A percentile compares a stretch with the other conserved stretches of the same genome.
These are phyloP conservation scores for Ambrosia hybrid DNA, from an alignment of 140 eudicot genomes.

Conservation along the genomic window DNA sequence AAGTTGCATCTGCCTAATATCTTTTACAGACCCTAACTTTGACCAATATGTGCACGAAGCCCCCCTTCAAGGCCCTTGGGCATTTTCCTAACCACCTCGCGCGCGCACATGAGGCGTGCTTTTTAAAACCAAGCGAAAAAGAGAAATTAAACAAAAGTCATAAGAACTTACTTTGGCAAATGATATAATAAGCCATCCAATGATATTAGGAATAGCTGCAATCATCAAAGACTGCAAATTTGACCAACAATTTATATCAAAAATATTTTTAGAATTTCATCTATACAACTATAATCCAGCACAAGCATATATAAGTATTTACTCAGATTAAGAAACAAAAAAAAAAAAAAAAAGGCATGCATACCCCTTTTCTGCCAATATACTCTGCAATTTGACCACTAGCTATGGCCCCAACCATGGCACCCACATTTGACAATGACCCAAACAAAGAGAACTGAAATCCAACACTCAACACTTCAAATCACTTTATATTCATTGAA, in stretches of 20 bases:
- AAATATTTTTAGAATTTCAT: not conserved
- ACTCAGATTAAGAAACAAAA: not conserved
- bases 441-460: constrained; percentile 91
- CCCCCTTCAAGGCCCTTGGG: no score
- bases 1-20: no score
- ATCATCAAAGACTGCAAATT: constrained; percentile 82
- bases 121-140: not conserved
- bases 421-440: constrained; percentile 94
- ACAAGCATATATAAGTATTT: not conserved
- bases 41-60: no score
- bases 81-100: no score
- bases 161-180: constrained; percentile 68
- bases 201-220: constrained; percentile 92
- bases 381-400: constrained; percentile 98
- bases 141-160: not conserved
- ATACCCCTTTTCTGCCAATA: constrained; percentile 95
- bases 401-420: constrained; percentile 99
- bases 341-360: constrained; percentile 27
- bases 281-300: not conserved
- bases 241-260: constrained; percentile 12
- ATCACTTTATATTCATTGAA: constrained; percentile 13
- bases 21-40: no score
- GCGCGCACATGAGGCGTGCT: no score
- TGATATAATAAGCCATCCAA: constrained; percentile 93
- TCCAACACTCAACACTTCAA: constrained; percentile 15